Evolutionary conservation across 2,329 filamentous ascomycete genomes (phyloP).

Genomic region (Phaeosphaeriaceae sp.): DNA sequence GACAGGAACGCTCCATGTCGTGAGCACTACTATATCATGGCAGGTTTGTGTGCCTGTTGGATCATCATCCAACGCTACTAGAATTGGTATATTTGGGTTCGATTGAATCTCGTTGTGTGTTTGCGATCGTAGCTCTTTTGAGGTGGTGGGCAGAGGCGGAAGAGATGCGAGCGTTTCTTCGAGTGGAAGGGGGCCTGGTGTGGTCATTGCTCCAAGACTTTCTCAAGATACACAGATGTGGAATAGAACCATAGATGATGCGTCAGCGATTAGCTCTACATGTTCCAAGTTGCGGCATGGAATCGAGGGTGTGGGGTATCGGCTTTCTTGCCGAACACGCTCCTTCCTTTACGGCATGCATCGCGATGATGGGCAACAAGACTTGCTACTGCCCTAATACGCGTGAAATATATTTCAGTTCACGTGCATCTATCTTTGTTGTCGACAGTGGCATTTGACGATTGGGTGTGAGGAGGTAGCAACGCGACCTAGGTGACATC

Average conservation of each 20-base stretch:
- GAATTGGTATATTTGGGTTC: constrained; percentile 28
- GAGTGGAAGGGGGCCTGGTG: no score
- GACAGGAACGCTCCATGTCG: constrained; percentile 58
- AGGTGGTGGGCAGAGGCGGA: constrained; percentile 19
- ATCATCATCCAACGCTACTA: constrained; percentile 60
- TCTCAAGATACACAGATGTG: no score
- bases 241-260: no score
- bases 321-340: constrained; percentile 1
- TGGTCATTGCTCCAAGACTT: no score
- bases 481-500: no score
- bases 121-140: constrained; percentile 24
- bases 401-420: no score
- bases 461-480: no score
- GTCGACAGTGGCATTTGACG: no score
- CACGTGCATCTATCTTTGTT: no score
- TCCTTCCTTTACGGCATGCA: constrained; percentile 1
- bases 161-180: constrained; percentile 7
- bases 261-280: no score
- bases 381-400: no score
- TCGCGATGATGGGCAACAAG: not conserved
- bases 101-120: constrained; percentile 25
- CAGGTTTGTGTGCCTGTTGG: constrained; percentile 69
- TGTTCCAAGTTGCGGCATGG: constrained; percentile 3
- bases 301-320: not conserved
- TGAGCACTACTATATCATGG: constrained; percentile 62